A percentile compares a stretch with the other conserved stretches of the same genome.
phyloP scores from a whole-genome alignment of 495 filamentous ascomycete species.

The Penicillium goetzii region DNA sequence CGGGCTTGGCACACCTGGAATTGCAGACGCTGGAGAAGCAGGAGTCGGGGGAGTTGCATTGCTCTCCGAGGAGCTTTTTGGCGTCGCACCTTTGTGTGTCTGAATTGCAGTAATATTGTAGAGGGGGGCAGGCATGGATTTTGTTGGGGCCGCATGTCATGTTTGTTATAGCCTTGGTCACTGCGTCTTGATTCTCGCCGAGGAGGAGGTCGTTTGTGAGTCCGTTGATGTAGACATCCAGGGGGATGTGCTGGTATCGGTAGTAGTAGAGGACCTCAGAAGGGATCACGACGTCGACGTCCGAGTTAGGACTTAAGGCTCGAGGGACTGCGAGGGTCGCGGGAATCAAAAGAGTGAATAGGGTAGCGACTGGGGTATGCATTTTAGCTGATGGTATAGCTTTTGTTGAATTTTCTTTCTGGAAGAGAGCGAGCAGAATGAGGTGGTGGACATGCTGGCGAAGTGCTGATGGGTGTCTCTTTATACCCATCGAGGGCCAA shows the following conservation, averaged over 20 bases:
- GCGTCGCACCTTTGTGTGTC: not conserved
- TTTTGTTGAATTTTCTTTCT: not conserved
- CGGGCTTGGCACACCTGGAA: not conserved
- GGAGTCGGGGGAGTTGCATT: not conserved
- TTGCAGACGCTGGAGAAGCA: not conserved
- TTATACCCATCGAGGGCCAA: not conserved
- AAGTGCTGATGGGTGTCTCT: not conserved
- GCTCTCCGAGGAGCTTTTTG: conserved; percentile 1
- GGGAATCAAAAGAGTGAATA: not conserved
- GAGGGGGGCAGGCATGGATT: not conserved
- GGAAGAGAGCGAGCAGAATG: not conserved
- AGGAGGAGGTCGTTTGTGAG: not conserved
- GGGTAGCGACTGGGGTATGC: not conserved
- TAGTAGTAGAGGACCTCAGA: conserved; percentile 8
- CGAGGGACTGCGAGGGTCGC: not conserved
- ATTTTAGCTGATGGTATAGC: not conserved
- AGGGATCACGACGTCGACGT: not conserved
- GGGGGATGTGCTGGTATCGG: conserved; percentile 1
- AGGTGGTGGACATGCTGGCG: not conserved
- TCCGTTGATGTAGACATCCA: conserved; percentile 2
- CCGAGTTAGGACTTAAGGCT: not conserved
- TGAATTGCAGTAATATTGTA: not conserved
- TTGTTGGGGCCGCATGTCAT: not conserved
- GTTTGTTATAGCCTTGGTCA: not conserved
- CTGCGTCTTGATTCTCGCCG: not conserved